Percentiles rank a stretch among this genome's conserved stretches.
phyloP scores from a whole-genome alignment of 345 rosid species.

The Gossypium sturtianum region DNA sequence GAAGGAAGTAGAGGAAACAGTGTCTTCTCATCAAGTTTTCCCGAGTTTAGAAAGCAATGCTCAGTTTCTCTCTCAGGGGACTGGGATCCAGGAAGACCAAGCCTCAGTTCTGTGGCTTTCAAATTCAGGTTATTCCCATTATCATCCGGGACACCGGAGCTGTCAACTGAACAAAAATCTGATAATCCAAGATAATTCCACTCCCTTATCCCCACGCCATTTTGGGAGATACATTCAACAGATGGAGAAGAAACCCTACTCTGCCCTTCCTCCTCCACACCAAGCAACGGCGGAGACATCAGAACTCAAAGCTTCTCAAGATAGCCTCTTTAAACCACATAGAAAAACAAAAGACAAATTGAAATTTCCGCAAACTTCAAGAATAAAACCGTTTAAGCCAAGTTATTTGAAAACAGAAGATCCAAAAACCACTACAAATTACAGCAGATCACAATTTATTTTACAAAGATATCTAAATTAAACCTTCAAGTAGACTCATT shows the following conservation, averaged over 20 bases:
- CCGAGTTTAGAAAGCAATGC: constrained; percentile 34
- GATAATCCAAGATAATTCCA: constrained; percentile 69
- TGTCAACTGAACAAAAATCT: constrained; percentile 75
- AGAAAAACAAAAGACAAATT: background rate
- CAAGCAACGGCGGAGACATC: constrained; percentile 64
- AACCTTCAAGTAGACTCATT: background rate
- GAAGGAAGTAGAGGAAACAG: constrained; percentile 69
- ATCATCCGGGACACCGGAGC: constrained; percentile 43
- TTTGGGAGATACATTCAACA: constrained; percentile 30
- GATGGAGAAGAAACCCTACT: constrained; percentile 43
- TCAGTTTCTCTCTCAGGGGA: constrained; percentile 58
- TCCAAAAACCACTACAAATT: background rate
- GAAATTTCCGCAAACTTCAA: background rate
- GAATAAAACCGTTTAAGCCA: background rate
- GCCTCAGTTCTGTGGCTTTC: constrained; percentile 79
- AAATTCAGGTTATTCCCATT: constrained; percentile 54
- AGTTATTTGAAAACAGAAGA: background rate
- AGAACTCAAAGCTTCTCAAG: constrained; percentile 26
- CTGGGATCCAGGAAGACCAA: constrained; percentile 82
- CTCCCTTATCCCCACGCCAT: constrained; percentile 46
- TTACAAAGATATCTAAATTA: background rate
- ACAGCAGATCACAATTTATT: constrained; percentile 1
- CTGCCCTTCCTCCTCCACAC: constrained; percentile 50
- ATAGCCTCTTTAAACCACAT: constrained; percentile 6
- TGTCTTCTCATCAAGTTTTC: constrained; percentile 59